These are phyloP conservation scores for Lepidium aucheri DNA, from an alignment of 345 rosid genomes.

Conservation along the genomic window DNA sequence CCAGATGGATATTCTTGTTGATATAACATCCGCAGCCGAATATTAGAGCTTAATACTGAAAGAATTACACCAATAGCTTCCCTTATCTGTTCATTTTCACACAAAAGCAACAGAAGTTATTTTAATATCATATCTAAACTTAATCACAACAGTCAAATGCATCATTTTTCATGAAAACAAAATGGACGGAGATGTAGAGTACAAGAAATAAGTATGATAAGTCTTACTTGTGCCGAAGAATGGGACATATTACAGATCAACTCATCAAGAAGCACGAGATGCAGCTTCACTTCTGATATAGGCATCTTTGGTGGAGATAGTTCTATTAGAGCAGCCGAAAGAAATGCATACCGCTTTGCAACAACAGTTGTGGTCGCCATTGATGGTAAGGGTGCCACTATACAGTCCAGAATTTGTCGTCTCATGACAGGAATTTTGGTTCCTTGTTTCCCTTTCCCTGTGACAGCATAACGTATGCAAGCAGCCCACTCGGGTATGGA, in stretches of 20 bases:
- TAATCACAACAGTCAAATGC: conserved; percentile 7
- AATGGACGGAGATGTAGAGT: neutral
- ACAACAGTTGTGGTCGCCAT: conserved; percentile 74
- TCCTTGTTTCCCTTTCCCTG: conserved; percentile 95
- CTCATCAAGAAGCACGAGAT: conserved; percentile 61
- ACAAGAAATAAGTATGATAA: neutral
- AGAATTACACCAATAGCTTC: conserved; percentile 89
- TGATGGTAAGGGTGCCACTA: conserved; percentile 72
- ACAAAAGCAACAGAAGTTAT: neutral
- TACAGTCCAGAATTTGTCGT: conserved; percentile 71
- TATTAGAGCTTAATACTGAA: conserved; percentile 79
- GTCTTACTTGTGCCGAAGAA: conserved; percentile 92
- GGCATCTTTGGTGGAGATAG: conserved; percentile 85
- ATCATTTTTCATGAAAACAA: neutral
- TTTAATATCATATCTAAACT: neutral
- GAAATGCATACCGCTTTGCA: conserved; percentile 93
- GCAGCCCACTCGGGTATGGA: conserved; percentile 98
- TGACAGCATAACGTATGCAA: conserved; percentile 96
- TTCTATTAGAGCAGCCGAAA: conserved; percentile 87
- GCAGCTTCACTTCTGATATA: conserved; percentile 59
- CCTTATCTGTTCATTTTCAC: conserved; percentile 56
- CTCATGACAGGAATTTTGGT: conserved; percentile 70
- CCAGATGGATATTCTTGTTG: conserved; percentile 38
- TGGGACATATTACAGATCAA: conserved; percentile 82
- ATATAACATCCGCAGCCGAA: conserved; percentile 58